Evolutionary conservation across 2,329 filamentous ascomycete genomes (phyloP), one percentile per base, ranked within the genome.

Genomic region (Arthrobotrys conoides): DNA sequence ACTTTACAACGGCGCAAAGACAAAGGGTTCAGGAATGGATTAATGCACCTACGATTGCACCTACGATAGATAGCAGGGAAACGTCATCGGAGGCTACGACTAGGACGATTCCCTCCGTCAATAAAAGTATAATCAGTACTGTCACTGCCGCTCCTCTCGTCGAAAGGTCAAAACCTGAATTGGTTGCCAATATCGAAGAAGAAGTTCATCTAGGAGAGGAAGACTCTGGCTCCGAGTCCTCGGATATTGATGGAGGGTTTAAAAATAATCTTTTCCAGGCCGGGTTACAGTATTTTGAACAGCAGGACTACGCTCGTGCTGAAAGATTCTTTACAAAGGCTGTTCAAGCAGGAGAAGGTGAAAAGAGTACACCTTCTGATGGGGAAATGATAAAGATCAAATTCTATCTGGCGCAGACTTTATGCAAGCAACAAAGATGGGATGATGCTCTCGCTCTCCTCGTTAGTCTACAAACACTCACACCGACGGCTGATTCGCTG

Each of bases 221-320:
- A 10, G 68, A 78, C 33, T 41, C 30, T 5, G 14, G 53, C 8
- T 78, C 75, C 2, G 75, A 72, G 18, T 78, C 66, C 9, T 78
- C 75, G n/a, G 75, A 78, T 69, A 78, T 78, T 27, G 75, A 78
- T 18, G 71, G 75, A 55, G 75, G 68, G 10, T 78, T 78, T 36
- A 72, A 78, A 44, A 57, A 36, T 3, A 65, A 78, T 24, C 48
- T 78, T 16, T 78, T 68, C 27, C 24, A 44, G 3, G 61, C 75
- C 16, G 75, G 75, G 2, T 53, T 78, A 10, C 51, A 72, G 33
- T 78, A 72, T n/a, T 78, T 78, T 24, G 38, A 78, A 33, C 51
- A 72, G 18, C 10, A 49, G 18, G 75, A 78, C 10, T 78, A 72
- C 27, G 20, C 46, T n/a, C 53, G 48, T 20, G 75, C 75, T 6